A percentile compares a stretch with the other conserved stretches of the same genome.
phyloP scores from a whole-genome alignment of 371 early-diverging fungal genomes.

The Mucor piriformis region DNA sequence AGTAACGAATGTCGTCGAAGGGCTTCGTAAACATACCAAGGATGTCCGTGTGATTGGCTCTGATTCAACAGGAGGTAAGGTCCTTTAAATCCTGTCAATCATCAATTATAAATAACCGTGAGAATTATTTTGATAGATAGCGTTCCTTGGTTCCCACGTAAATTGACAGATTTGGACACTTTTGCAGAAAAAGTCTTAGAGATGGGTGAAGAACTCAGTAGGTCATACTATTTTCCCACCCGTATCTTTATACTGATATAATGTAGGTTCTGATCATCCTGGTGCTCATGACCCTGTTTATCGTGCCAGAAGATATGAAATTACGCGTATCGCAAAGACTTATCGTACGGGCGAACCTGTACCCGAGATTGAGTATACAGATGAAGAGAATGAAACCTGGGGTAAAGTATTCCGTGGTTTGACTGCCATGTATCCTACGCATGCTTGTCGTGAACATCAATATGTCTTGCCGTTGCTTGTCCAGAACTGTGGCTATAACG shows the following conservation, averaged over 20 bases:
- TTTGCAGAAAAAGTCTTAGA: constrained; percentile 93
- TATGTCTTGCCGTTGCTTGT: constrained; percentile 89
- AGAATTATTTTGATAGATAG: constrained; percentile 33
- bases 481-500: constrained; percentile 91
- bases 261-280: constrained; percentile 86
- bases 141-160: constrained; percentile 95
- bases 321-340: constrained; percentile 84
- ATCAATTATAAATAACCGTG: neutral
- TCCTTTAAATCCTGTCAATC: neutral
- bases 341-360: constrained; percentile 83
- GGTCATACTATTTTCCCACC: constrained; percentile 15
- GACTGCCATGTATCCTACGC: constrained; percentile 76
- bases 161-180: constrained; percentile 88
- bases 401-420: constrained; percentile 82
- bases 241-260: neutral
- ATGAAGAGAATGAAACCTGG: constrained; percentile 85
- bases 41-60: constrained; percentile 64
- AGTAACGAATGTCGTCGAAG: constrained; percentile 61
- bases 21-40: constrained; percentile 62
- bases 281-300: constrained; percentile 90
- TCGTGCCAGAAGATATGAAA: constrained; percentile 84
- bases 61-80: constrained; percentile 29
- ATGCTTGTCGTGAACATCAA: constrained; percentile 93
- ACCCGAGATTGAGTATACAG: constrained; percentile 87
- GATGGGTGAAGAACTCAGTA: constrained; percentile 87